Evolutionary conservation across 2,329 filamentous ascomycete species (phyloP).

Genomic region (Pleomassaria siparia): DNA sequence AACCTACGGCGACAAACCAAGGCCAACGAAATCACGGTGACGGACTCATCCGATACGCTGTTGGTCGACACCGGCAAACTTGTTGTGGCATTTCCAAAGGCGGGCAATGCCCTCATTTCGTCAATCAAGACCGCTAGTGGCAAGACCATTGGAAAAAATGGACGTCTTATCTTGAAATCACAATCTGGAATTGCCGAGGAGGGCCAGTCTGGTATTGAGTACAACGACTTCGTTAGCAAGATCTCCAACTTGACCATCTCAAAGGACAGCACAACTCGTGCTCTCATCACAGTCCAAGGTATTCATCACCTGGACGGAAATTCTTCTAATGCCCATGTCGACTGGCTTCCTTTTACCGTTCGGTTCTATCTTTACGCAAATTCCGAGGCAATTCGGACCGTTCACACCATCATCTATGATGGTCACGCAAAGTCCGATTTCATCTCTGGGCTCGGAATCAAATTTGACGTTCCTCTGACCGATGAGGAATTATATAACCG

Average conservation of each 20-base stretch:
- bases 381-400: conserved; percentile 56
- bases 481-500: conserved; percentile 59
- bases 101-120: conserved; percentile 32
- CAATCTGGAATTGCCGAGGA: conserved; percentile 52
- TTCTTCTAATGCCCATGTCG: conserved; percentile 36
- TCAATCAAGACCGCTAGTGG: conserved; percentile 40
- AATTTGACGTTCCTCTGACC: conserved; percentile 57
- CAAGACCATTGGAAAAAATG: conserved; percentile 42
- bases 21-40: conserved; percentile 26
- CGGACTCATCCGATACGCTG: conserved; percentile 23
- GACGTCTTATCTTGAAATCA: conserved; percentile 54
- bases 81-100: conserved; percentile 35
- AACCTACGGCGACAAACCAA: conserved; percentile 16
- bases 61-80: conserved; percentile 38
- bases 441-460: conserved; percentile 57
- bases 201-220: conserved; percentile 44
- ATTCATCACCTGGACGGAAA: conserved; percentile 33
- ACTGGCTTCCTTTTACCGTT: conserved; percentile 58
- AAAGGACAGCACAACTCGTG: conserved; percentile 45
- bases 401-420: conserved; percentile 61
- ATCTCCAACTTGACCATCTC: conserved; percentile 56
- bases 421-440: conserved; percentile 54
- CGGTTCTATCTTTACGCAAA: conserved; percentile 62
- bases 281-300: conserved; percentile 52
- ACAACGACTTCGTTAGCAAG: conserved; percentile 52